phyloP scores from a whole-genome alignment of 495 filamentous ascomycete genomes.

The Ramalina peruviana region DNA sequence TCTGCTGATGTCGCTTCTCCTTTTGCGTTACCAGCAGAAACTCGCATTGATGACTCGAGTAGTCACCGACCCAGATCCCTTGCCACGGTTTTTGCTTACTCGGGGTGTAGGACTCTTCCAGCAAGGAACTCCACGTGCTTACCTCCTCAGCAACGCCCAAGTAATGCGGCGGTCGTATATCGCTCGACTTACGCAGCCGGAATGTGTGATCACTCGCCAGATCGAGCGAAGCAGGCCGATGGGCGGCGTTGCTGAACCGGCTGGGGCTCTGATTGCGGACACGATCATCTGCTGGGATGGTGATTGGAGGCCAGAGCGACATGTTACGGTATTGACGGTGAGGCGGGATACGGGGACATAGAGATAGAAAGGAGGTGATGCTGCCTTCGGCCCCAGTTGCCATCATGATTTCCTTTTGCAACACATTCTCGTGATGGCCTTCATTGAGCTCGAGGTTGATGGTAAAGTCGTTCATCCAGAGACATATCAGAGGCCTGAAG shows the following conservation, averaged over 20 bases:
- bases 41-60: slow-evolving; percentile 76
- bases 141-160: slow-evolving; percentile 48
- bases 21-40: slow-evolving; percentile 68
- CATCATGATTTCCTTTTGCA: slow-evolving; percentile 36
- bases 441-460: slow-evolving; percentile 37
- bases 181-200: slow-evolving; percentile 42
- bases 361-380: slow-evolving; percentile 33
- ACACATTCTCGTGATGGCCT: slow-evolving; percentile 5
- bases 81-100: slow-evolving; percentile 67
- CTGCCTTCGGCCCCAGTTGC: slow-evolving; percentile 33
- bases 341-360: slow-evolving; percentile 30
- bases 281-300: slow-evolving; percentile 47
- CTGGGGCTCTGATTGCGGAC: slow-evolving; percentile 32
- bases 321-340: slow-evolving; percentile 21
- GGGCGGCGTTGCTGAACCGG: slow-evolving; percentile 23
- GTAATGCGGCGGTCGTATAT: slow-evolving; percentile 20
- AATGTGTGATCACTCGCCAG: slow-evolving; percentile 53
- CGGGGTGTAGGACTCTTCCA: slow-evolving; percentile 57
- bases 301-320: slow-evolving; percentile 60
- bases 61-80: slow-evolving; percentile 89
- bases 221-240: slow-evolving; percentile 28
- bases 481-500: slow-evolving; percentile 51
- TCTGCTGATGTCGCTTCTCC: slow-evolving; percentile 19
- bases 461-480: slow-evolving; percentile 60
- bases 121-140: slow-evolving; percentile 63